Evolutionary conservation across 495 filamentous ascomycete species (phyloP).

Genomic region (Thermochaetoides thermophila): DNA sequence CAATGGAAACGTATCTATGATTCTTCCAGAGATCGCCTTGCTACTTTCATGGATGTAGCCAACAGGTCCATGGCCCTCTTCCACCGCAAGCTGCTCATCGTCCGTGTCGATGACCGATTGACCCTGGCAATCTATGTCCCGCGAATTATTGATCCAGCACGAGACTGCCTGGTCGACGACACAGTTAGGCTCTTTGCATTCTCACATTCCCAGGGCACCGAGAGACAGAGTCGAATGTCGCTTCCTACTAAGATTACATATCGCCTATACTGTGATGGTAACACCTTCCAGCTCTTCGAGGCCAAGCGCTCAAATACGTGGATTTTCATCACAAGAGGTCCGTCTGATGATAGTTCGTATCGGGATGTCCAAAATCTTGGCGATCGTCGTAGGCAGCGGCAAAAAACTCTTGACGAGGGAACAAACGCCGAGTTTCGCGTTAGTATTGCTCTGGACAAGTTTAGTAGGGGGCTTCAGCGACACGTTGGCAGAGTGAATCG

Average conservation of each 20-base stretch:
- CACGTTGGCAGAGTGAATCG: slow-evolving; percentile 31
- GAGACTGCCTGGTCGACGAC: slow-evolving; percentile 27
- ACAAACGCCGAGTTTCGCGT: slow-evolving; percentile 26
- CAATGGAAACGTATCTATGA: slow-evolving; percentile 31
- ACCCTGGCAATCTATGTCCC: slow-evolving; percentile 37
- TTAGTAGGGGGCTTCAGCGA: slow-evolving; percentile 23
- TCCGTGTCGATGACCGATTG: slow-evolving; percentile 30
- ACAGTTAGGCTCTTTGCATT: slow-evolving; percentile 34
- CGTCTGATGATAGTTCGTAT: slow-evolving; percentile 24
- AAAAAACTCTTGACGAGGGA: slow-evolving; percentile 25
- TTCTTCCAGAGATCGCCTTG: slow-evolving; percentile 25
- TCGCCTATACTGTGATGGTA: slow-evolving; percentile 32
- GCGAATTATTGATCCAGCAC: slow-evolving; percentile 19
- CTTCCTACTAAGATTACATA: slow-evolving; percentile 32
- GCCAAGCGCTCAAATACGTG: slow-evolving; percentile 27
- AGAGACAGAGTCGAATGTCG: slow-evolving; percentile 20
- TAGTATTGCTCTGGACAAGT: slow-evolving; percentile 34
- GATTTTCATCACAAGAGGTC: slow-evolving; percentile 23
- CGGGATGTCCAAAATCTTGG: slow-evolving; percentile 17
- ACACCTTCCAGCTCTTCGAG: slow-evolving; percentile 33
- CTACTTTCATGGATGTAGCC: slow-evolving; percentile 23
- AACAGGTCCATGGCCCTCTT: slow-evolving; percentile 24
- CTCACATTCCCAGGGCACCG: slow-evolving; percentile 27
- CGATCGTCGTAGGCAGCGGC: slow-evolving; percentile 19
- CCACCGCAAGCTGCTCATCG: slow-evolving; percentile 32